phyloP scores from a whole-genome alignment of 441 rosid species.

The Corymbia calophylla region DNA sequence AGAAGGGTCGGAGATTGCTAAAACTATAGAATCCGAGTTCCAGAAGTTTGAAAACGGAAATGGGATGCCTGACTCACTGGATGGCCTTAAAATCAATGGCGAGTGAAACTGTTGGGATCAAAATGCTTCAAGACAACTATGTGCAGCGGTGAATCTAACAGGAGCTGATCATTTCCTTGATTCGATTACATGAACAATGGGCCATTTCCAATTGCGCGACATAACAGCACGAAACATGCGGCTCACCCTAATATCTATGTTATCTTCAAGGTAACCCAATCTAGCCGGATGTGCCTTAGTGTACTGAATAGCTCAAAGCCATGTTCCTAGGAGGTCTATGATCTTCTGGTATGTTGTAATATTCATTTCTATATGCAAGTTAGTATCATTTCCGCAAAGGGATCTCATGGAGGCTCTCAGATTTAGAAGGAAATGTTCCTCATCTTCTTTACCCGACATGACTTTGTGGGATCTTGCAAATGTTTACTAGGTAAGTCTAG shows the following conservation, averaged over 20 bases:
- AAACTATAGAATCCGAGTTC: constrained; percentile 67
- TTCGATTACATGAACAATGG: background rate
- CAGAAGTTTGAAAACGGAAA: constrained; percentile 48
- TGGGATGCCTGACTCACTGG: constrained; percentile 17
- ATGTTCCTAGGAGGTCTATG: background rate
- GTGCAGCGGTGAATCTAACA: background rate
- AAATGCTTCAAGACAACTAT: background rate
- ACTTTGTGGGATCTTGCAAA: background rate
- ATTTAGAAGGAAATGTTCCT: background rate
- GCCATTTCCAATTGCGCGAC: background rate
- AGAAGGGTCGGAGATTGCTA: constrained; percentile 54
- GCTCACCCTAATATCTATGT: background rate
- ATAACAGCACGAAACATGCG: background rate
- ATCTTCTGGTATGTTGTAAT: background rate
- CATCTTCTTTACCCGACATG: background rate
- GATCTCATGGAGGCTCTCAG: background rate
- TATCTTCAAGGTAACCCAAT: background rate
- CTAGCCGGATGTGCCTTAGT: background rate
- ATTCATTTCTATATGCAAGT: background rate
- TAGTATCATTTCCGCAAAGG: background rate
- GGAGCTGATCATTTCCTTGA: background rate
- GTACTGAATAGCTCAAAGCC: background rate
- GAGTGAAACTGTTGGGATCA: constrained; percentile 6
- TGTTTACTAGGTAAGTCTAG: background rate
- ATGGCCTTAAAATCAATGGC: constrained; percentile 24